phyloP scores from a whole-genome alignment of 108 stramenopile genomes.

The Skeletonema grethae region DNA sequence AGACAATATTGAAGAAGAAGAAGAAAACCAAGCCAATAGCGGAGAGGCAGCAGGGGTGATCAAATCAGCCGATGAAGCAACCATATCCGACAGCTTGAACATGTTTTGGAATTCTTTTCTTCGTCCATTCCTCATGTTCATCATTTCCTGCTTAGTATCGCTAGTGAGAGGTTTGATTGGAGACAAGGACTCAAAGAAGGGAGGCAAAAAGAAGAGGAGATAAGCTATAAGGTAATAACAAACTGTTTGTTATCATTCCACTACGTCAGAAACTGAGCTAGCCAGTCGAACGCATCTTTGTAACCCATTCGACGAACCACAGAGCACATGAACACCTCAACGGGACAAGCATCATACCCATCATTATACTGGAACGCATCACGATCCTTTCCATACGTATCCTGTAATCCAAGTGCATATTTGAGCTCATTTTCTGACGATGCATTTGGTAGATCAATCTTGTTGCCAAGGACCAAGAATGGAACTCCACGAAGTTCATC shows the following conservation, averaged over 20 bases:
- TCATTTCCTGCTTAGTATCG: conserved; percentile 16
- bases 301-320: conserved; percentile 86
- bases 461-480: conserved; percentile 88
- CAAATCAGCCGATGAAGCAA: not conserved
- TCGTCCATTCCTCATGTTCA: conserved; percentile 15
- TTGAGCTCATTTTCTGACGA: conserved; percentile 82
- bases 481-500: conserved; percentile 84
- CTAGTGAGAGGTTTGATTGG: conserved; percentile 19
- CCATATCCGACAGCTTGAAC: conserved; percentile 28
- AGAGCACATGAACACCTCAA: conserved; percentile 90
- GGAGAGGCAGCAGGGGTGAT: not conserved
- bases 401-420: conserved; percentile 73
- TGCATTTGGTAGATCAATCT: conserved; percentile 79
- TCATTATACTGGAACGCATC: conserved; percentile 28
- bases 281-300: conserved; percentile 85
- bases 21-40: not conserved
- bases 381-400: conserved; percentile 84
- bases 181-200: conserved; percentile 1
- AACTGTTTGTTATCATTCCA: not conserved
- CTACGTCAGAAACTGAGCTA: conserved; percentile 71
- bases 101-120: conserved; percentile 25
- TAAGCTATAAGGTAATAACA: not conserved
- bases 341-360: conserved; percentile 56
- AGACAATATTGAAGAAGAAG: not conserved
- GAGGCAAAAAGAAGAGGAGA: conserved; percentile 16